Percentiles rank a stretch among this genome's conserved stretches.
These are phyloP conservation scores for Penicillium occitanis DNA, from an alignment of 2,329 filamentous ascomycete species.

Conservation along the genomic window DNA sequence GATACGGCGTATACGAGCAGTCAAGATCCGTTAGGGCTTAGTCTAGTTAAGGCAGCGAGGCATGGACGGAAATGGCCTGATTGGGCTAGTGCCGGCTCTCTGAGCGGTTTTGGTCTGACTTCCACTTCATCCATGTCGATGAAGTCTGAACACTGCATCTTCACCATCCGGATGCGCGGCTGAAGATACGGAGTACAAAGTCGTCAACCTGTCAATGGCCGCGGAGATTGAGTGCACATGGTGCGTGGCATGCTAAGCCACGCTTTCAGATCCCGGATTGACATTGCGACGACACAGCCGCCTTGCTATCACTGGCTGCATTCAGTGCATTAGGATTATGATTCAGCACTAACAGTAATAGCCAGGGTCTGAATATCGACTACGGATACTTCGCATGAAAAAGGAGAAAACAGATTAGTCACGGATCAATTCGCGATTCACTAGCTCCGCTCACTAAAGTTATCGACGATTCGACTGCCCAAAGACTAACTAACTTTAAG, in stretches of 20 bases:
- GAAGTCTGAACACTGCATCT: not conserved
- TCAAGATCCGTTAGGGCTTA: not conserved
- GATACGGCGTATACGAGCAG: constrained; percentile 1
- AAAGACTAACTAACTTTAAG: not conserved
- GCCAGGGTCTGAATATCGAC: not conserved
- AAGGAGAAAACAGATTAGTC: not conserved
- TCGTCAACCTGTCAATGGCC: not conserved
- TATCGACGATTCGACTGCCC: not conserved
- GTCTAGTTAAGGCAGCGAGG: not conserved
- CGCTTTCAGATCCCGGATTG: not conserved
- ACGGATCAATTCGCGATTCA: not conserved
- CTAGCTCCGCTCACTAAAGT: not conserved
- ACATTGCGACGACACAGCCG: not conserved
- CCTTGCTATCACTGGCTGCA: not conserved
- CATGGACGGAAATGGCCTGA: not conserved
- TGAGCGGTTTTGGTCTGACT: not conserved
- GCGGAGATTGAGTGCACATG: not conserved
- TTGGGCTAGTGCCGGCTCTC: not conserved
- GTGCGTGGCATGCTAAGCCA: not conserved
- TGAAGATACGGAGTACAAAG: not conserved
- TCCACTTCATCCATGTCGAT: not conserved
- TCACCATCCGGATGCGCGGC: not conserved
- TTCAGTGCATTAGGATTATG: not conserved
- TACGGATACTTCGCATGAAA: not conserved
- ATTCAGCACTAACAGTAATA: not conserved